Percentiles rank a stretch among this genome's conserved stretches.
These are phyloP conservation scores for Alnus rubra DNA, from an alignment of 306 rosid species.

Conservation along the genomic window DNA sequence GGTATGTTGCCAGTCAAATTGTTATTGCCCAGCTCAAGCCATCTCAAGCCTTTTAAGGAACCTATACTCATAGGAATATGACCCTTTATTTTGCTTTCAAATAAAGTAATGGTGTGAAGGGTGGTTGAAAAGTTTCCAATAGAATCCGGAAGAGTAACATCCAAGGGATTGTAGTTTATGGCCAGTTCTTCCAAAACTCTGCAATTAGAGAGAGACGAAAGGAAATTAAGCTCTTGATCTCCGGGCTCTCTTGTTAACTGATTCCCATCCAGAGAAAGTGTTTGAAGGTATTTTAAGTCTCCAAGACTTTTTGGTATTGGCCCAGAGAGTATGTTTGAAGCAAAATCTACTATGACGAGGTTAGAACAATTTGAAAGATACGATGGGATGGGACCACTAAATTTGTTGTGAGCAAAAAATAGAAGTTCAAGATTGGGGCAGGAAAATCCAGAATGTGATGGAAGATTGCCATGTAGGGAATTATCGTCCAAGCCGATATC, in stretches of 20 bases:
- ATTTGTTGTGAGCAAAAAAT: neutral
- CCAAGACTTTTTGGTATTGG: neutral
- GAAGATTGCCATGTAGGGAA: neutral
- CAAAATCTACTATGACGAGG: neutral
- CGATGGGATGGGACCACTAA: neutral
- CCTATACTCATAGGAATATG: neutral
- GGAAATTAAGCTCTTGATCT: neutral
- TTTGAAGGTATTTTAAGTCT: neutral
- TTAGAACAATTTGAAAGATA: slow-evolving; percentile 8
- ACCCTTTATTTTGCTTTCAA: neutral
- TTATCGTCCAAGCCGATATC: rapidly evolving
- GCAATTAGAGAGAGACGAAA: neutral
- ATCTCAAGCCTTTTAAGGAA: neutral
- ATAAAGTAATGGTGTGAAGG: neutral
- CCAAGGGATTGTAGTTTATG: neutral
- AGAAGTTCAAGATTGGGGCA: neutral
- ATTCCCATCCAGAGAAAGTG: neutral
- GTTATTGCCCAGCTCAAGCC: neutral
- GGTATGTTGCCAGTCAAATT: neutral
- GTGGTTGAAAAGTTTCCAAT: neutral
- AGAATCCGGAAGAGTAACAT: neutral
- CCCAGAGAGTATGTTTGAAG: neutral
- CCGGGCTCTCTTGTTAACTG: neutral
- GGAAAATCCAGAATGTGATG: neutral
- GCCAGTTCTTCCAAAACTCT: neutral